phyloP scores from a whole-genome alignment of 306 rosid species.

The Begonia peltatifolia region DNA sequence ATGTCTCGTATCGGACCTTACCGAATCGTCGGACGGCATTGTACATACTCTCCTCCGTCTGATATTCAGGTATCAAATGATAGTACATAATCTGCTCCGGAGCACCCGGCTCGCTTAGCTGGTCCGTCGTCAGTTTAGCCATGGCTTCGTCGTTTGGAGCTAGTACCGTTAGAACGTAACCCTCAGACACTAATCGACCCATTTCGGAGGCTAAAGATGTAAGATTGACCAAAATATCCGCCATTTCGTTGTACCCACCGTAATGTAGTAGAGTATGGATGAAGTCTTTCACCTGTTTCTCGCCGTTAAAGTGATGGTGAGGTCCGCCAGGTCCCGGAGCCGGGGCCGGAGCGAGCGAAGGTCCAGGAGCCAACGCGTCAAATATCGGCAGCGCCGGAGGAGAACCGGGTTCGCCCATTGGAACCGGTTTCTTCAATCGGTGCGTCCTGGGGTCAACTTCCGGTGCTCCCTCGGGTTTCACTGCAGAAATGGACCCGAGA shows the following conservation, averaged over 20 bases:
- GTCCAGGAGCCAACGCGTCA: constrained; percentile 19
- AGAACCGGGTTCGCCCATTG: constrained; percentile 14
- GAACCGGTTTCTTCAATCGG: constrained; percentile 15
- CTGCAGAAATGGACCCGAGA: constrained; percentile 11
- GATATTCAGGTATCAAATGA: constrained; percentile 20
- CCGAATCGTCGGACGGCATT: constrained; percentile 18
- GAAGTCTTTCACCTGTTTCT: constrained; percentile 17
- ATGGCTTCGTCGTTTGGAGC: constrained; percentile 25
- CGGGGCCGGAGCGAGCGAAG: constrained; percentile 18
- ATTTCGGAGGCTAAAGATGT: constrained; percentile 18
- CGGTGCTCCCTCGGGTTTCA: constrained; percentile 21
- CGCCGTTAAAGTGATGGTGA: constrained; percentile 16
- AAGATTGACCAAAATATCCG: constrained; percentile 18
- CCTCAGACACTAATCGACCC: constrained; percentile 20
- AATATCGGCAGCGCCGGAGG: constrained; percentile 14
- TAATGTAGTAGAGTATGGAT: constrained; percentile 17
- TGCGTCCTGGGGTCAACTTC: constrained; percentile 20
- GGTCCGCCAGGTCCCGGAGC: constrained; percentile 20
- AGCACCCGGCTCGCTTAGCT: constrained; percentile 20
- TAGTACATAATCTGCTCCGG: constrained; percentile 21
- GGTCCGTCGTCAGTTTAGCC: constrained; percentile 23
- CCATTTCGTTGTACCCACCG: constrained; percentile 20
- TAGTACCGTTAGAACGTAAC: constrained; percentile 19
- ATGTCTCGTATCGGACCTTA: constrained; percentile 15
- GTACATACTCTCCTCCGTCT: constrained; percentile 26